phyloP scores from a whole-genome alignment of 164 flowering plant genomes.

The Annona squamosa region DNA sequence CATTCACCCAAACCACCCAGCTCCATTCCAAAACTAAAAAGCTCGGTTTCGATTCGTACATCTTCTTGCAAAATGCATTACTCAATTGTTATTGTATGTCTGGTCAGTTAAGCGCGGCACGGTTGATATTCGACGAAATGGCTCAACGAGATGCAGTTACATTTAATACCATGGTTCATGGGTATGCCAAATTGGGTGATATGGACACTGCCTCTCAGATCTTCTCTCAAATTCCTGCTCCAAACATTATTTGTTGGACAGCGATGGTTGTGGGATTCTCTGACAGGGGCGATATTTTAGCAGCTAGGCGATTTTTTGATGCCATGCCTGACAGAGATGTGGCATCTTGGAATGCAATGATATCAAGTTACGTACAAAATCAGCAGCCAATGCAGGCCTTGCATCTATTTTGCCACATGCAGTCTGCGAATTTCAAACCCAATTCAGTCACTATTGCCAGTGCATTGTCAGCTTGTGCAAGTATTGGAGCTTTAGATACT shows the following conservation, averaged over 20 bases:
- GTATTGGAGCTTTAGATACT: slow-evolving; percentile 22
- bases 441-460: slow-evolving; percentile 14
- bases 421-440: slow-evolving; percentile 17
- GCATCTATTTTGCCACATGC: slow-evolving; percentile 17
- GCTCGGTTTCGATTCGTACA: slow-evolving; percentile 17
- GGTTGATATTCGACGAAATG: slow-evolving; percentile 20
- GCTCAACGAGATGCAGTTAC: slow-evolving; percentile 19
- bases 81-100: slow-evolving; percentile 14
- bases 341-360: slow-evolving; percentile 18
- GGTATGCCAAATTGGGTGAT: slow-evolving; percentile 18
- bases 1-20: slow-evolving; percentile 5
- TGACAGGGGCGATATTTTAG: slow-evolving; percentile 12
- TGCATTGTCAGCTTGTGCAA: slow-evolving; percentile 23
- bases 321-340: slow-evolving; percentile 22
- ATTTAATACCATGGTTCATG: slow-evolving; percentile 20
- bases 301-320: slow-evolving; percentile 21
- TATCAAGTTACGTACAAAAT: slow-evolving; percentile 19
- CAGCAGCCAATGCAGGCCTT: slow-evolving; percentile 15
- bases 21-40: slow-evolving; percentile 16
- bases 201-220: slow-evolving; percentile 16
- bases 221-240: slow-evolving; percentile 14
- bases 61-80: slow-evolving; percentile 17
- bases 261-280: slow-evolving; percentile 22
- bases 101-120: slow-evolving; percentile 11
- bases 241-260: slow-evolving; percentile 22